Evolutionary conservation across 2,329 filamentous ascomycete genomes (phyloP), one percentile per base, ranked within the genome.

Genomic region (Claviceps spartinae): DNA sequence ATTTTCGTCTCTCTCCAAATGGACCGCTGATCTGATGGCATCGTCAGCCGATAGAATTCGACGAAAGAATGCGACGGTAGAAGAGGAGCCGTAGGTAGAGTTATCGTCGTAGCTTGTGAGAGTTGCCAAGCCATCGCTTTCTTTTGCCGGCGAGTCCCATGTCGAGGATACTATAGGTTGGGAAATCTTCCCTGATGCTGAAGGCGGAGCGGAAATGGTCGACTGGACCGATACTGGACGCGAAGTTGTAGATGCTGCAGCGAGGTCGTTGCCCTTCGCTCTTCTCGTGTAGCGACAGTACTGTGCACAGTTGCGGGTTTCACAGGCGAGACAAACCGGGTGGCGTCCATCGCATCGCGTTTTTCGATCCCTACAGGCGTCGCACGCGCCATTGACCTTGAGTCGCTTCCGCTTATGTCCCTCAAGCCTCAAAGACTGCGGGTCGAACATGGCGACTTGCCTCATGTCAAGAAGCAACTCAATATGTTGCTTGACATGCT

Each of bases 41-140:
- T 51, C 49, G 34, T 51, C 49, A 2, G 34, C 43, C 4, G 43
- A 46, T 22, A 51, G 11, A 1, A 51, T 51, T 26, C 36, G 49
- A 36, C 49, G 49, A 20, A 51, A 51, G 34, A 51, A 51, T n/a
- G 49, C 42, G 5, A 51, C 49, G 8, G 49, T 51, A 16, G 49
- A 51, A 5, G 49, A 51, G 36, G 49, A 51, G 26, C 49, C 49
- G 22, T 51, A 51, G 20, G 49, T 51, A 20, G 49, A 47, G 9
- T 51, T 26, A 24, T 51, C 49, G 22, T 51, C 49, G 20, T 51
- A 34, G 49, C 49, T 51, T 20, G 49, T 51, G 3, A 51, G 42
- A 16, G 49, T 51, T 13, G 49, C 49, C 20, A 51, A 36, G 26
- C 49, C 49, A n/a, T 51, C 49, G 49, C 49, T 51, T n/a, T 51